Evolutionary conservation across 306 rosid species (phyloP).

Genomic region (Medicago ruthenica): DNA sequence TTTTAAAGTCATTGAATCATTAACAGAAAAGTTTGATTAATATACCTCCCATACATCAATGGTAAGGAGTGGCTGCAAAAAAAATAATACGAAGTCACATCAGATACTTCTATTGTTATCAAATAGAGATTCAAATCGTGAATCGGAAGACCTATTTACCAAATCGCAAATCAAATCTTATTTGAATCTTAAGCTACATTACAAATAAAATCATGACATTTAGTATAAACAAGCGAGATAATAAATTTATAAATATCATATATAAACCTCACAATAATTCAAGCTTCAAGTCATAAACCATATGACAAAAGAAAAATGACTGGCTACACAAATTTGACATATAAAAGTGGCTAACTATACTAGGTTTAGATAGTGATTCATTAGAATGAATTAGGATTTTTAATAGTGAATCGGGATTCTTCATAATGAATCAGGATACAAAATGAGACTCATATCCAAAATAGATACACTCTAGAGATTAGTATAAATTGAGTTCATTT

Average conservation of each 20-base stretch:
- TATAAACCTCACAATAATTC: neutral
- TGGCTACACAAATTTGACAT: neutral
- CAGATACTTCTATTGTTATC: constrained; percentile 29
- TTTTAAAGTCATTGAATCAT: constrained; percentile 4
- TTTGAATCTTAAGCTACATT: neutral
- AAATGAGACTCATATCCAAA: neutral
- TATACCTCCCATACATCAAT: constrained; percentile 97
- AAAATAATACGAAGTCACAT: constrained; percentile 36
- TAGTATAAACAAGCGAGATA: neutral
- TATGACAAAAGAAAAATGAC: neutral
- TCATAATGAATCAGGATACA: neutral
- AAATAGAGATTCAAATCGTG: neutral
- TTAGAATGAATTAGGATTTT: neutral
- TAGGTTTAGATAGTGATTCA: neutral
- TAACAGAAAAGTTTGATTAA: constrained; percentile 29
- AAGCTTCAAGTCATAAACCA: neutral
- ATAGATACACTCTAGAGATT: neutral
- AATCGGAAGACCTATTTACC: neutral
- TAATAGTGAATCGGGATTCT: neutral
- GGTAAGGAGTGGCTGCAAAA: constrained; percentile 88
- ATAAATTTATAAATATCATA: neutral
- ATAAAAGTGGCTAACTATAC: neutral
- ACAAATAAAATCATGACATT: neutral
- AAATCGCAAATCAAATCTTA: neutral
- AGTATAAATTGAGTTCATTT: neutral